A percentile compares a stretch with the other conserved stretches of the same genome.
phyloP scores from a whole-genome alignment of 768 basidiomycete species.

The Mrakia hoshinonis region DNA sequence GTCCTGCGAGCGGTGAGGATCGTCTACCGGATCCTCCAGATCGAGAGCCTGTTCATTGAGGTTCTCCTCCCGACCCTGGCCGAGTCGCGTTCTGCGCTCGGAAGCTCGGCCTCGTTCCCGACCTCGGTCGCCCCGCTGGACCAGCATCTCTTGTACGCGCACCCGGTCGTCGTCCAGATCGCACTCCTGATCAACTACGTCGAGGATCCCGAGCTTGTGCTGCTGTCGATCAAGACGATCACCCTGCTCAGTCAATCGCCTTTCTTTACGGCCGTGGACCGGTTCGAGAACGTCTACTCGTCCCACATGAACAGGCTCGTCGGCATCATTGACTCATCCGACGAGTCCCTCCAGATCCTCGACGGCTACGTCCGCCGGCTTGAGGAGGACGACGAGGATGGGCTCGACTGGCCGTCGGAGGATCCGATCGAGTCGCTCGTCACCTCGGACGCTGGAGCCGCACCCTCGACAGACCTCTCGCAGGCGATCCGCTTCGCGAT shows the following conservation, averaged over 20 bases:
- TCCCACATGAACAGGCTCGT: conserved; percentile 56
- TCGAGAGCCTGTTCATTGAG: conserved; percentile 83
- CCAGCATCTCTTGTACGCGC: conserved; percentile 33
- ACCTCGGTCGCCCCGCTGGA: conserved; percentile 32
- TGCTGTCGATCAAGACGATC: conserved; percentile 72
- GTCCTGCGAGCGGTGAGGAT: conserved; percentile 75
- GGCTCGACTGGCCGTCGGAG: conserved; percentile 53
- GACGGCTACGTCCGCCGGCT: conserved; percentile 66
- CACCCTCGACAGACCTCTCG: conserved; percentile 36
- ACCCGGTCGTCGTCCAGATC: conserved; percentile 56
- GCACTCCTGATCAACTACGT: conserved; percentile 67
- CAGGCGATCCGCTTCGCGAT: conserved; percentile 68
- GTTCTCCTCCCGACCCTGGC: conserved; percentile 69
- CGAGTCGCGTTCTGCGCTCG: conserved; percentile 40
- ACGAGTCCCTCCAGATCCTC: conserved; percentile 75
- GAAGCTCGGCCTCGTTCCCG: conserved; percentile 11
- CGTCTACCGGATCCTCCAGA: conserved; percentile 66
- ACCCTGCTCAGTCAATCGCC: conserved; percentile 57
- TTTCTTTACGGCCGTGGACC: conserved; percentile 46
- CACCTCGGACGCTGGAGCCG: conserved; percentile 17
- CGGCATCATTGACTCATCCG: conserved; percentile 67
- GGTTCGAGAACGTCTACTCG: conserved; percentile 40
- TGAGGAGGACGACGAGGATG: conserved; percentile 54
- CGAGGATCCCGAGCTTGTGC: conserved; percentile 57
- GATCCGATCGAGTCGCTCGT: conserved; percentile 34